Evolutionary conservation across 441 rosid genomes (phyloP), one percentile per base, ranked within the genome.

Genomic region (Gossypium davidsonii): DNA sequence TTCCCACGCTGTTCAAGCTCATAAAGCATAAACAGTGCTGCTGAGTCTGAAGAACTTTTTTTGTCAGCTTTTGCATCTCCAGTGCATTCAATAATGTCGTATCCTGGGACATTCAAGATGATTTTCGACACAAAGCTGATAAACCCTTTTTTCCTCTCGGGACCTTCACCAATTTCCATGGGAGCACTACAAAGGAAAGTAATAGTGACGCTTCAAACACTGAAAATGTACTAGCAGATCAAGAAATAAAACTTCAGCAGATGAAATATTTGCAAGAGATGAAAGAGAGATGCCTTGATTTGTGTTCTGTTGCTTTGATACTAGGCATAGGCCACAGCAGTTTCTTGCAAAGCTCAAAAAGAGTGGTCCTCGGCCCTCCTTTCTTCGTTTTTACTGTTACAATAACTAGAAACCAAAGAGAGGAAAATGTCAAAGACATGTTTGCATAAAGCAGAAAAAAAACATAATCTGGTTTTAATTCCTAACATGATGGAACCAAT

Each of bases 41-140:
- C 99, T 15, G 96, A 87, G 82, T 93, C 99, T 0, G 34, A 86
- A 0, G 98, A 89, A 64, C 92, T 84, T 79, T 91, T 93, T 88
- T 96, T 96, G 77, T 96, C 97, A 9, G 93, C 87, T 78, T 82
- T 89, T 17, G 86, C 79, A 25, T 86, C 89, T 51, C 99, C 98
- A 0, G 74, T 59, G 73, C 88, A 87, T 73, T 80, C 79, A 28
- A 91, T 77, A 31, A 46, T 67, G 12, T 92, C 91, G 5, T 44
- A 74, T 12, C 63, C 71, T 0, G 97, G 95, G 62, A 93, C 71
- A 68, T 77, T 81, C 84, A 93, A 37, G 9, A 80, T 72, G 69
- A 87, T 66, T 20, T 74, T 88, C 9, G 99, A 86, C 39, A 62
- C 67, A 78, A 86, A 93, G 75, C 92, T 81, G 82, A 49, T 80